Evolutionary conservation across 768 basidiomycete genomes (phyloP), one percentile per base, ranked within the genome.

Genomic region (Mycena rebaudengoi): DNA sequence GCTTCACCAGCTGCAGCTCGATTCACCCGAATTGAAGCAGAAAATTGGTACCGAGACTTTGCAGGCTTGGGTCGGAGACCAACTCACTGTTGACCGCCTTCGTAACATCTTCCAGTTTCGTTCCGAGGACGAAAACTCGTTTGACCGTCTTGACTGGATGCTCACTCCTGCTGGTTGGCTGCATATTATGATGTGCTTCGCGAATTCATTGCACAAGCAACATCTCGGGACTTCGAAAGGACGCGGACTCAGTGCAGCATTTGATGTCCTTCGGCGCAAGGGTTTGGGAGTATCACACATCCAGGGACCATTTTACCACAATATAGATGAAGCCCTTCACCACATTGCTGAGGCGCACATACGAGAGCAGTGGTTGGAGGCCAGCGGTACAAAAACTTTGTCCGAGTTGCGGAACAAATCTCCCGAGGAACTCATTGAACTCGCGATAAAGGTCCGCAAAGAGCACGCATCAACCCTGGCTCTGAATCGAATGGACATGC

Each of bases 141-240:
- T 71, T 65, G 77, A 83, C 7, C 37, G 37, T 4, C 37, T 39
- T 7, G 37, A 39, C 7, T 39, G 37, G 37, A 13, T 39, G 37
- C 43, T 78, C 1, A 55, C 67, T 0, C 46, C 69, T 0, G 78
- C 79, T 51, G 78, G 82, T 0, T 84, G 80, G 80, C 74, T 84
- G 18, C 81, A 84, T 58, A 55, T 74, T 0, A 39, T 67, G 28
- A 81, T 84, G 74, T 79, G 79, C 2, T 74, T 74, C 49, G 79
- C 72, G 8, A 74, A 76, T 41, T 81, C 81, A 0, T 46, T 83
- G 0, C 77, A 83, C 54, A 74, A 77, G 40, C 82, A 83, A 55
- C 82, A 81, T 64, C 69, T n/a, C n/a, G n/a, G n/a, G n/a, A n/a
- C n/a, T n/a, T n/a, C n/a, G n/a, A n/a, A n/a, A n/a, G n/a, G n/a